These are phyloP conservation scores for Mariannaea sp. DNA, from an alignment of 2,329 filamentous ascomycete species.

Conservation along the genomic window DNA sequence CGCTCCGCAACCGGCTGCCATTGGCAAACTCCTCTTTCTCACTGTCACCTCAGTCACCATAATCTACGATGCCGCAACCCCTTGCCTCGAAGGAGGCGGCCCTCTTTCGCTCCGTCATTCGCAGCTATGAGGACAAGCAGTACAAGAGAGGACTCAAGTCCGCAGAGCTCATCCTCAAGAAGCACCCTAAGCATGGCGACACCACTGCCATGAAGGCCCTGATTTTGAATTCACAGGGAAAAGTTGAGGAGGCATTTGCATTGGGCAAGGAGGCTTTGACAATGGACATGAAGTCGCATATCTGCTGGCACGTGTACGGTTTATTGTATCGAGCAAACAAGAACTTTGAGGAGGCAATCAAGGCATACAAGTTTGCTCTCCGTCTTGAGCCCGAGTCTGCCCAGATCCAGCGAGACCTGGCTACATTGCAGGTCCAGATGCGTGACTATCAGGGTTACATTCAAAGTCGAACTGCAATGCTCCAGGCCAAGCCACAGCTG, in stretches of 20 bases:
- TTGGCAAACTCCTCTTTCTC: not conserved
- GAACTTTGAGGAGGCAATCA: conserved; percentile 99
- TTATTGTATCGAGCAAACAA: conserved; percentile 90
- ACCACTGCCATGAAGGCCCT: conserved; percentile 99
- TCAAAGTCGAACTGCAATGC: conserved; percentile 84
- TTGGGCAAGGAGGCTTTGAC: conserved; percentile 90
- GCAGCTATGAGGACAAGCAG: conserved; percentile 97
- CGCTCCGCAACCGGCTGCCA: not conserved
- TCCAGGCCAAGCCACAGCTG: conserved; percentile 79
- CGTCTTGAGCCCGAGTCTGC: conserved; percentile 90
- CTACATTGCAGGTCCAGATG: conserved; percentile 93
- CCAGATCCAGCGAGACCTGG: conserved; percentile 93
- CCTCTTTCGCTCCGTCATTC: conserved; percentile 93
- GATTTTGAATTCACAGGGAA: conserved; percentile 90
- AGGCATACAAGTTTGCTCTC: conserved; percentile 96
- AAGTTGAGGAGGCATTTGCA: conserved; percentile 91
- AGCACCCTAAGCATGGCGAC: conserved; percentile 94
- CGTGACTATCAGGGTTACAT: conserved; percentile 94
- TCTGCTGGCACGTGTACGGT: conserved; percentile 99
- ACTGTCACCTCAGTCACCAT: not conserved
- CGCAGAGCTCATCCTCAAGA: conserved; percentile 94
- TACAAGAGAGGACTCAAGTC: conserved; percentile 95
- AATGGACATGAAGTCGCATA: conserved; percentile 98
- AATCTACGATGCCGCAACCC: conserved; percentile 67
- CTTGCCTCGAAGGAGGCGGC: conserved; percentile 87